These are phyloP conservation scores for Suillus subluteus DNA, from an alignment of 768 basidiomycete genomes.

Conservation along the genomic window DNA sequence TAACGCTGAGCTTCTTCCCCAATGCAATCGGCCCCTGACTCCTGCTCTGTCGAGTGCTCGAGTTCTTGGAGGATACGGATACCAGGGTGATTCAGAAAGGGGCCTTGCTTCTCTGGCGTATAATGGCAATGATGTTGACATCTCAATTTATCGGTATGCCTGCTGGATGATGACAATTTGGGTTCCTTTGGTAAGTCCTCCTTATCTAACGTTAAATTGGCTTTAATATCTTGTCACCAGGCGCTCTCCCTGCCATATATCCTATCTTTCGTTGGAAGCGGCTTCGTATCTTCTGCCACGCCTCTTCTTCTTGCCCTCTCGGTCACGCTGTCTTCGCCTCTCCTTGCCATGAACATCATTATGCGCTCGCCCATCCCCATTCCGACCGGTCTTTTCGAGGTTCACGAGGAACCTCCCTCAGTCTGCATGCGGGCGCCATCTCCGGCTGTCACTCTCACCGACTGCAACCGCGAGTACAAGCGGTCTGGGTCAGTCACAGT, in stretches of 20 bases:
- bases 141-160: constrained; percentile 56
- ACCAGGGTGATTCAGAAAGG: constrained; percentile 60
- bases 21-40: constrained; percentile 49
- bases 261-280: constrained; percentile 41
- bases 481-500: constrained; percentile 65
- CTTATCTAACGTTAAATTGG: not conserved
- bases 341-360: constrained; percentile 64
- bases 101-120: constrained; percentile 50
- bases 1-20: constrained; percentile 44
- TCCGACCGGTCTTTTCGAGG: constrained; percentile 66
- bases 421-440: constrained; percentile 48
- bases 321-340: constrained; percentile 67
- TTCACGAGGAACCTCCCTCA: constrained; percentile 45
- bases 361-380: constrained; percentile 67
- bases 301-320: constrained; percentile 63
- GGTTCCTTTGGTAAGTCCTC: constrained; percentile 64
- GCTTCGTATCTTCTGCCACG: constrained; percentile 39
- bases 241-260: constrained; percentile 67
- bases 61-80: constrained; percentile 73
- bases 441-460: constrained; percentile 38
- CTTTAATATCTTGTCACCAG: constrained; percentile 36
- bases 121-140: constrained; percentile 51
- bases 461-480: constrained; percentile 49
- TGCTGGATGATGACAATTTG: constrained; percentile 72
- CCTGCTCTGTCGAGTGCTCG: constrained; percentile 60